Conservation (phyloP, 176 grass and related monocot species). For the Oropetium thomaeum region DNA sequence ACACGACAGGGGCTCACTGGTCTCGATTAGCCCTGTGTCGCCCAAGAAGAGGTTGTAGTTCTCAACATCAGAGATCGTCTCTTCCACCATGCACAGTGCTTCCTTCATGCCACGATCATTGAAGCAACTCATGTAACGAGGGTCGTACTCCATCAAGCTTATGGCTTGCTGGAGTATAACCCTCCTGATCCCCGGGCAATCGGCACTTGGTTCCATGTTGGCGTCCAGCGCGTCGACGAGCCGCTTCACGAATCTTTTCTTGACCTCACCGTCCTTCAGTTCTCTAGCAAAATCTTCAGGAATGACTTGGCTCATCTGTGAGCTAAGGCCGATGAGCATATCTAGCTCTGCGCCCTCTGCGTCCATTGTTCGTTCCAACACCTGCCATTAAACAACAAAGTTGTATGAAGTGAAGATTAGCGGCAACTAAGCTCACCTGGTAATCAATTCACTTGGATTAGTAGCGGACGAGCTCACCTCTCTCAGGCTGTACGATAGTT, state of each 20-base stretch:
- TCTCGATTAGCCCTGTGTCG: background rate
- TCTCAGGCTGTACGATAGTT: background rate
- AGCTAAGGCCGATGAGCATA: constrained; percentile 20
- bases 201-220: background rate
- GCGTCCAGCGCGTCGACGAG: background rate
- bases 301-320: background rate
- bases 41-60: constrained; percentile 18
- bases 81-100: background rate
- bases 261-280: constrained; percentile 2
- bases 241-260: background rate
- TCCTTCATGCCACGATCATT: background rate
- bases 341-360: constrained; percentile 4
- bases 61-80: background rate
- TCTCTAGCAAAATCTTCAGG: background rate
- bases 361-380: background rate
- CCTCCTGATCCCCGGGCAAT: constrained; percentile 7
- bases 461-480: constrained; percentile 10
- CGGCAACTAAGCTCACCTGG: no score
- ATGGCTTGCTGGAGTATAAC: constrained; percentile 4
- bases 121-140: background rate
- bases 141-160: constrained; percentile 11
- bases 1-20: background rate
- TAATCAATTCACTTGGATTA: no score
- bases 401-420: background rate
- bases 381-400: background rate